Evolutionary conservation across 805 yeast genomes (phyloP), one percentile per base, ranked within the genome.

Genomic region (Starmerella scarabaei): DNA sequence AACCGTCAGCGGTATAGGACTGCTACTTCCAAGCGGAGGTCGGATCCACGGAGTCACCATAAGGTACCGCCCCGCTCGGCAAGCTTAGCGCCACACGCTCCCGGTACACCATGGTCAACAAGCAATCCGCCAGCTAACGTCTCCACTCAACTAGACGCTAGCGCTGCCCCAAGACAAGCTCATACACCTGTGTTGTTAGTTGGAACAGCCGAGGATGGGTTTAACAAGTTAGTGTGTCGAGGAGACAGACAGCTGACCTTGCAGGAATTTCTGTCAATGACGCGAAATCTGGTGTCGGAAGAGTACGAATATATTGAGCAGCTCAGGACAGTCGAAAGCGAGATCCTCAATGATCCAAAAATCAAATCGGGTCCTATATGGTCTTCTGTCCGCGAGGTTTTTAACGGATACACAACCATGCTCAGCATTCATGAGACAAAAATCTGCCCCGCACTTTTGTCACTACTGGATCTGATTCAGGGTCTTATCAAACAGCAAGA

Each of bases 341-440:
- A 44, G 5, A 41, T 41, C 28, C 36, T 19, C 24, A 19, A 34
- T 16, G 15, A 24, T 4, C 7, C 38, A 3, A 29, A 27, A n/a
- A 28, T 36, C 17, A 33, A 32, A 7, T 33, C 38, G 4, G 3
- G 27, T 2, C 15, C 19, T 11, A 30, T 44, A 4, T 26, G 36
- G 15, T 14, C 15, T 14, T 31, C 17, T 3, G 21, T 44, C 7
- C 21, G 42, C 3, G 34, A 20, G 3, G 21, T 44, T 2, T 44
- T 44, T 30, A 19, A 11, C n/a, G 40, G 43, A n/a, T 44, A 37
- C 20, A 39, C 45, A 3, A 32, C 38, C 1, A 32, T 44, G 34
- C 31, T 29, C 27, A 12, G n/a, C 8, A 38, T 39, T n/a, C 43
- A 42, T 15, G 15, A 12, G 3, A 41, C 33, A 18, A 3, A 5